Evolutionary conservation across 257 asterid species (phyloP), one percentile per base, ranked within the genome.

Genomic region (Pogostemon cablin): DNA sequence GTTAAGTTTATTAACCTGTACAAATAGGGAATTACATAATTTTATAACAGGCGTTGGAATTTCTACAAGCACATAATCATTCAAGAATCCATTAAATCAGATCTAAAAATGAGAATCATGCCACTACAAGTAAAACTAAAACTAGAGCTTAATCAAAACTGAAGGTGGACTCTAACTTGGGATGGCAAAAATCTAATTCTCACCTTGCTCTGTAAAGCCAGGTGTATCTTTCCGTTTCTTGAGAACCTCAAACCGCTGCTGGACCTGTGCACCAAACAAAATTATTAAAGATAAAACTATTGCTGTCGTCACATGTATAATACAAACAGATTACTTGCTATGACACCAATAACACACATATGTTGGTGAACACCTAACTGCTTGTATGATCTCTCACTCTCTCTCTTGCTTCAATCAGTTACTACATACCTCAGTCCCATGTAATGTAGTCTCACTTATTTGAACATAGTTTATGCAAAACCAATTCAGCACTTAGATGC

Each of bases 191-290:
- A 4, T 54, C 50, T 35, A 61, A 62, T 44, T 66, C 67, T 78
- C 80, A 91, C 98, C 96, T 79, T 95, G 95, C 79, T 86, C 97
- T 2, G 97, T 87, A 77, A 91, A 88, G 79, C 93, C 87, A 70
- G 77, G 87, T 56, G 95, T 85, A 83, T 89, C 96, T 82, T 91
- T 95, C 58, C 95, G 86, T 80, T 91, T 95, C 87, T 95, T 95
- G 52, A 89, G 92, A 70, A 75, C 71, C 73, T 95, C 99, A 84
- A 95, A 95, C 65, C 99, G 91, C 78, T 79, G 83, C 76, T 91
- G 96, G 64, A 95, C 99, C 98, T 95, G 90, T 46, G 62, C 42
- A 75, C 58, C 77, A 72, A 71, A 60, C 39, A 72, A 69, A 62
- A 32, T 41, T 12, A 48, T 48, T 42, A 25, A 65, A 57, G 11